Percentiles rank a stretch among this genome's conserved stretches.
phyloP scores from a whole-genome alignment of 495 filamentous ascomycete species.

The Antarctomyces pellizariae region DNA sequence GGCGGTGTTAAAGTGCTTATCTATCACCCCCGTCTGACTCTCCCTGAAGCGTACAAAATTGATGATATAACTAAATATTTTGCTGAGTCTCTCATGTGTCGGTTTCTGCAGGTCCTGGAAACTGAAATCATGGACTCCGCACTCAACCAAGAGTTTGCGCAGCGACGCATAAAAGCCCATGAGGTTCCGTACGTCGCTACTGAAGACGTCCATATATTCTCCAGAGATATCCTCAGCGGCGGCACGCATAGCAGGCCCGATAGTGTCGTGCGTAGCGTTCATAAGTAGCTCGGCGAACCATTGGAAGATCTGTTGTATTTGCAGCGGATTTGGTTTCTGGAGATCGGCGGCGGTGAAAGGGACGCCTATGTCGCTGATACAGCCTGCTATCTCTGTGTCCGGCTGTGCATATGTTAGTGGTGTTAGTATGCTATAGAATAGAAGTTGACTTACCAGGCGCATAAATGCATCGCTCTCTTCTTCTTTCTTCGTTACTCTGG shows the following conservation, averaged over 20 bases:
- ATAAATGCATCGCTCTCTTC: conserved; percentile 73
- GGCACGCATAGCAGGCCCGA: conserved; percentile 85
- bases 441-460: conserved; percentile 37
- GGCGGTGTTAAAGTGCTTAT: conserved; percentile 75
- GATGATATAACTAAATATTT: conserved; percentile 88
- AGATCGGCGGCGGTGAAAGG: conserved; percentile 72
- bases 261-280: conserved; percentile 70
- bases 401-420: conserved; percentile 13
- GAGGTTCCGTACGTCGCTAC: conserved; percentile 67
- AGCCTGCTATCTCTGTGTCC: conserved; percentile 82
- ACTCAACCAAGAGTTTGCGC: conserved; percentile 55
- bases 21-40: conserved; percentile 62
- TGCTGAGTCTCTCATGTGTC: conserved; percentile 64
- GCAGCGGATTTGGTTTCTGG: conserved; percentile 75
- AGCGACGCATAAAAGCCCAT: conserved; percentile 81
- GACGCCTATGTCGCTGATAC: conserved; percentile 89
- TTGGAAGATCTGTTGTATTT: conserved; percentile 91
- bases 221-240: conserved; percentile 70
- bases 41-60: conserved; percentile 96
- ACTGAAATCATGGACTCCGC: conserved; percentile 78
- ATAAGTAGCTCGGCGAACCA: conserved; percentile 88
- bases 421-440: not conserved
- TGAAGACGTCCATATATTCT: conserved; percentile 55
- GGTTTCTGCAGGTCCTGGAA: conserved; percentile 79
- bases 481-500: conserved; percentile 45